Conservation (phyloP, 2,329 filamentous ascomycete genomes). For the Neoscytalidium dimidiatum region DNA sequence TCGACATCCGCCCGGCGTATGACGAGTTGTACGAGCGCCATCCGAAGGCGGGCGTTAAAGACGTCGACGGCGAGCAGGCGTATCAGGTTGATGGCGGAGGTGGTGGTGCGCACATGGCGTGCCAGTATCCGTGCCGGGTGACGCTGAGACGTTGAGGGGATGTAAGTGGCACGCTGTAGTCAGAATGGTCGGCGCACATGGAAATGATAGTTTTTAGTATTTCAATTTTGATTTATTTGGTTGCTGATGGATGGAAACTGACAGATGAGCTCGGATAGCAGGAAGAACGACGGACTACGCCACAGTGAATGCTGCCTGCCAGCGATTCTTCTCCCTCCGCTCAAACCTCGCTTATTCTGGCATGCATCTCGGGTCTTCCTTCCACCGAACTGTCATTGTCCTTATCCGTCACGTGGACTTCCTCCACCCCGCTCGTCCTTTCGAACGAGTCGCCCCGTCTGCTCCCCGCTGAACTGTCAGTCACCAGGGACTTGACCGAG, state of each 20-base stretch:
- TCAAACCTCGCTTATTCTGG: background rate
- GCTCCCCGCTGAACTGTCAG: background rate
- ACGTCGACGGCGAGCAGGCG: slow-evolving; percentile 25
- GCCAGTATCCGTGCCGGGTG: background rate
- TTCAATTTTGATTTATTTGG: background rate
- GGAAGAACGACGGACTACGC: too few species aligned
- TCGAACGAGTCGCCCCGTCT: background rate
- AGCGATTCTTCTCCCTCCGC: background rate
- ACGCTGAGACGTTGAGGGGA: background rate
- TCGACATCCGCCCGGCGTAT: slow-evolving; percentile 28
- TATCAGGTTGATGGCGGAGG: slow-evolving; percentile 26
- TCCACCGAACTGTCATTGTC: background rate
- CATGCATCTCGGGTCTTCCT: background rate
- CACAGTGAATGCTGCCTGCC: background rate
- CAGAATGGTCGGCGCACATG: too few species aligned
- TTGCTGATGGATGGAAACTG: background rate
- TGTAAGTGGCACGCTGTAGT: background rate
- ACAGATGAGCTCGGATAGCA: background rate
- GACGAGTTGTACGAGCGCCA: slow-evolving; percentile 7
- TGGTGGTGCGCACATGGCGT: background rate
- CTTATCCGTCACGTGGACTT: background rate
- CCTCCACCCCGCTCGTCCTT: background rate
- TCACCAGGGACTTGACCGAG: background rate
- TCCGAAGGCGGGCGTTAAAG: background rate
- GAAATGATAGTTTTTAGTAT: background rate